phyloP scores from a whole-genome alignment of 352 stramenopile species.

The Phytophthora uliginosa region DNA sequence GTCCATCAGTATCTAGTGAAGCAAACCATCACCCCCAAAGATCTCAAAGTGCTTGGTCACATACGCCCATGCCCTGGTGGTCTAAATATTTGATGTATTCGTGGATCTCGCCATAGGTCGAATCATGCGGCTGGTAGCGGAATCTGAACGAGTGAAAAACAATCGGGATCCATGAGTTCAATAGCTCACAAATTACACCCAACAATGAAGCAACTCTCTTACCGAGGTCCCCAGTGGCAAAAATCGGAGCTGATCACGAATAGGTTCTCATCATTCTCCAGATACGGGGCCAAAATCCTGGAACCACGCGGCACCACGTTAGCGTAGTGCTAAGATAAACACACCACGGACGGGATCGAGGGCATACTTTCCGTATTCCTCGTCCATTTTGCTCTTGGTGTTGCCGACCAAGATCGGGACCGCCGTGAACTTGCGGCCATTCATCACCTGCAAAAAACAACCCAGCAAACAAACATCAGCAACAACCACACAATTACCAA shows the following conservation, averaged over 20 bases:
- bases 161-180: background rate
- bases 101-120: conserved; percentile 91
- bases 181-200: background rate
- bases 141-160: conserved; percentile 64
- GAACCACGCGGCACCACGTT: conserved; percentile 6
- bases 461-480: background rate
- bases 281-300: conserved; percentile 92
- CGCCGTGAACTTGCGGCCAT: conserved; percentile 84
- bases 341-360: background rate
- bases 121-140: conserved; percentile 90
- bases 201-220: background rate
- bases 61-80: conserved; percentile 85
- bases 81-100: conserved; percentile 98
- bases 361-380: conserved; percentile 84
- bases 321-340: background rate
- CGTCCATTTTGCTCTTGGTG: conserved; percentile 87
- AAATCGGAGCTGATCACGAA: conserved; percentile 98
- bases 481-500: background rate
- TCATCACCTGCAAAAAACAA: conserved; percentile 56
- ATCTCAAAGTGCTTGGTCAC: conserved; percentile 2
- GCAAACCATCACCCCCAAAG: background rate
- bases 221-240: conserved; percentile 96
- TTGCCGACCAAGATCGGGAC: conserved; percentile 98
- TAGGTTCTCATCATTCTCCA: conserved; percentile 94
- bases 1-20: conserved; percentile 1